Evolutionary conservation across 768 basidiomycete genomes (phyloP), one percentile per base, ranked within the genome.

Genomic region (Russula sp.): DNA sequence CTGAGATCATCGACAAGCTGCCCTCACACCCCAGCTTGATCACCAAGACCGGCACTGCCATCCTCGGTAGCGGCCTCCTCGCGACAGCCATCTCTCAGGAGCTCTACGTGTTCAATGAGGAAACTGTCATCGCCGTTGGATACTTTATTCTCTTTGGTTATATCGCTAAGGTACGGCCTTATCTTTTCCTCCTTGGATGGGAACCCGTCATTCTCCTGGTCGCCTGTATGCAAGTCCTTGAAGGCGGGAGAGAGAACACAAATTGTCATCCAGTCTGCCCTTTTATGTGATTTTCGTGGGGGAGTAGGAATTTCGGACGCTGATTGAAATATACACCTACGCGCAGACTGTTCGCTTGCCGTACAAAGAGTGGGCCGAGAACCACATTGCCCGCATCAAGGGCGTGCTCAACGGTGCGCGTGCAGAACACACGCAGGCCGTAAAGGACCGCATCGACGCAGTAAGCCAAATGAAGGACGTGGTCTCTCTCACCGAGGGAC

Each of bases 391-490:
- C 67, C 85, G 86, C 63, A 88, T 98, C 79, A 86, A 83, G 75
- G 79, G 77, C 67, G 82, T 96, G 66, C 86, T 98, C 58, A 83
- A 92, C 69, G 75, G 78, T 68, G 86, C 96, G 32, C 88, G 95
- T 54, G 75, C 84, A 2, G 89, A 93, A 70, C 97, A 99, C 81
- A 95, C 93, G 46, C 81, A 88, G 69, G 91, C 93, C 54, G 95
- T 99, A 69, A 85, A 92, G 76, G 86, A 88, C 71, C 91, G 97
- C 71, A 98, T 99, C 74, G 80, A 83, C 72, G 85, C 87, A 57
- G 96, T 99, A 66, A 86, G 83, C 43, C 84, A 94, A 75, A 90
- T 98, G 86, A 96, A 93, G 76, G 95, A 98, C 72, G 96, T 97
- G 69, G 92, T 94, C 65, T 82, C 84, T 59, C 78, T 98, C 68